A percentile compares a stretch with the other conserved stretches of the same genome.
Conservation (phyloP, 805 yeast species). For the Wickerhamiella parazyma region DNA sequence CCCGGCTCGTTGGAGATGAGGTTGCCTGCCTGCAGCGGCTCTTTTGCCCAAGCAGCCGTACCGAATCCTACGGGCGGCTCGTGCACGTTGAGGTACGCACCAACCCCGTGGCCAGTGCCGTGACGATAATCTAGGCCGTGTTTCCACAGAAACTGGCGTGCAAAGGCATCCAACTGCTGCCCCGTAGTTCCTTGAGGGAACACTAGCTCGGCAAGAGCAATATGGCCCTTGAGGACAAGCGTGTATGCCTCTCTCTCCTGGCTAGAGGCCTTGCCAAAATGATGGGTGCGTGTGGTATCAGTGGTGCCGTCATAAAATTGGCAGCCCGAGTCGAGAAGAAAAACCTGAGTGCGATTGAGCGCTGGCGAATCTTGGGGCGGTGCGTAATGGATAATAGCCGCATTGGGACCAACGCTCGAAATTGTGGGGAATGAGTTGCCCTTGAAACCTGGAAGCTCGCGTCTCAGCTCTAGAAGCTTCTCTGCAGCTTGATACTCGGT, state of each 20-base stretch:
- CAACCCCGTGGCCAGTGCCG: conserved; percentile 98
- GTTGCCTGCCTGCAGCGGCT: conserved; percentile 50
- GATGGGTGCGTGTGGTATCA: conserved; percentile 82
- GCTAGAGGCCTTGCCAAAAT: conserved; percentile 42
- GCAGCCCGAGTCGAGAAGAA: conserved; percentile 79
- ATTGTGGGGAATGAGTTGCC: conserved; percentile 67
- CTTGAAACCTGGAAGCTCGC: conserved; percentile 25
- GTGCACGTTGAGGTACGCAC: conserved; percentile 79
- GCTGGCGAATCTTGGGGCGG: conserved; percentile 45
- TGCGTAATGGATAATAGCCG: conserved; percentile 63
- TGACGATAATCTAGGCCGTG: conserved; percentile 79
- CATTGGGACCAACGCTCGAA: conserved; percentile 62
- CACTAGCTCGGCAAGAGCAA: conserved; percentile 66
- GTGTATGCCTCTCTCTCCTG: conserved; percentile 63
- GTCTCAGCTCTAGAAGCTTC: conserved; percentile 36
- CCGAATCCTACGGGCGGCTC: conserved; percentile 85
- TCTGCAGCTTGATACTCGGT: conserved; percentile 47
- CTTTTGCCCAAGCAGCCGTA: conserved; percentile 30
- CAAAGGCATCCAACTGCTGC: conserved; percentile 60
- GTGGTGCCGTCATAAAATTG: conserved; percentile 93
- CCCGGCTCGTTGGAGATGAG: conserved; percentile 91
- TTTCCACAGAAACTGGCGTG: conserved; percentile 71
- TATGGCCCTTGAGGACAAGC: conserved; percentile 78
- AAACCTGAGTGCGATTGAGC: conserved; percentile 55
- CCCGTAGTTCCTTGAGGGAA: conserved; percentile 73